Percentiles rank a stretch among this genome's conserved stretches.
Conservation (phyloP, 176 grass and related monocot species). For the Panicum miliaceum region DNA sequence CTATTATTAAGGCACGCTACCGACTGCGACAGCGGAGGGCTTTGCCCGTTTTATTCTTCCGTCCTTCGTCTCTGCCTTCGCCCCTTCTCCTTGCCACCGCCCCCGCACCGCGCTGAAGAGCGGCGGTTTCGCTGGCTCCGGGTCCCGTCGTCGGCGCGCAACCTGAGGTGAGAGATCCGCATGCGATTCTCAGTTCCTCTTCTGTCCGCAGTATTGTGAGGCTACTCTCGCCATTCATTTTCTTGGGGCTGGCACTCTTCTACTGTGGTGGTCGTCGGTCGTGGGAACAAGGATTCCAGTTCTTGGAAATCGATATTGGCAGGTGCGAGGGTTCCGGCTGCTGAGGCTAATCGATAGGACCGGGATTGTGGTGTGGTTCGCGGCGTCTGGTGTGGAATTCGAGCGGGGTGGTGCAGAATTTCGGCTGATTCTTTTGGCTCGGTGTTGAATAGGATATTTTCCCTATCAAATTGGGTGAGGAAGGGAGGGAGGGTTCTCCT, state of each 20-base stretch:
- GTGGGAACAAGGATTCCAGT: not conserved
- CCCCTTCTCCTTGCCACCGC: not conserved
- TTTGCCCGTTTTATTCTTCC: not conserved
- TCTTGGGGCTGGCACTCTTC: not conserved
- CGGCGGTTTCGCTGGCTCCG: not conserved
- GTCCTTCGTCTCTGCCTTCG: not conserved
- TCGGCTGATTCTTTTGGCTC: not conserved
- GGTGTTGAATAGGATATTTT: not conserved
- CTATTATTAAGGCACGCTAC: conserved; percentile 1
- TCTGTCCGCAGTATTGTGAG: not conserved
- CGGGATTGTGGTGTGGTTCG: not conserved
- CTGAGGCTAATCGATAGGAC: not conserved
- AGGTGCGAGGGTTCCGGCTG: not conserved
- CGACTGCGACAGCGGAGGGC: not conserved
- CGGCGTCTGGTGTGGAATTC: not conserved
- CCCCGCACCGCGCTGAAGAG: not conserved
- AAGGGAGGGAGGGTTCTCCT: not conserved
- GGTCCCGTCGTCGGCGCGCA: not conserved
- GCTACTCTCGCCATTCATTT: not conserved
- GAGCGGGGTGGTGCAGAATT: not conserved
- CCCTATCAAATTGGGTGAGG: not conserved
- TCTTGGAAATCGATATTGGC: not conserved
- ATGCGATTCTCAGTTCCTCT: not conserved
- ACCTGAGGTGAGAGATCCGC: conserved; percentile 35
- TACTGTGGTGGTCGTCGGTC: not conserved